phyloP scores from a whole-genome alignment of 306 rosid genomes.

The Vicia sativa region DNA sequence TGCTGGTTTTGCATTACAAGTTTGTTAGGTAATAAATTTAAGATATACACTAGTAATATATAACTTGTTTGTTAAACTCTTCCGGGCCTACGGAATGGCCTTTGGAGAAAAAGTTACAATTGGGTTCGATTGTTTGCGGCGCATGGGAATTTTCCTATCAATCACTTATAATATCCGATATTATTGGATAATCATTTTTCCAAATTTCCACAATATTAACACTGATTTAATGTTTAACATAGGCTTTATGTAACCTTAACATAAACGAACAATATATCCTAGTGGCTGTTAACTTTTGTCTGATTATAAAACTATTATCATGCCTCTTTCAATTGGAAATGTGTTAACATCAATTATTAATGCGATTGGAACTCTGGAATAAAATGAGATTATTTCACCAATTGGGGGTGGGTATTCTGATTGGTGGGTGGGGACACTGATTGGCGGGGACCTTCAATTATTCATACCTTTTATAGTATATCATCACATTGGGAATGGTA shows the following conservation, averaged over 20 bases:
- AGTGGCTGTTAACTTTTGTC: not conserved
- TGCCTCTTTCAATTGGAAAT: constrained; percentile 6
- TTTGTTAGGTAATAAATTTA: too few relatives aligned
- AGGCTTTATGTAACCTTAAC: not conserved
- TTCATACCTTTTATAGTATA: constrained; percentile 6
- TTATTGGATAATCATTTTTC: too few relatives aligned
- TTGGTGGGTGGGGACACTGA: not conserved
- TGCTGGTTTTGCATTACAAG: too few relatives aligned
- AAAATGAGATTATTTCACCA: constrained; percentile 19
- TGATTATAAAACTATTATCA: constrained; percentile 7
- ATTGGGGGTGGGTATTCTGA: not conserved
- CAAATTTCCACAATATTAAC: not conserved
- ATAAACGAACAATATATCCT: not conserved
- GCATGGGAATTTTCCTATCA: too few relatives aligned
- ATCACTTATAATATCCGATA: too few relatives aligned
- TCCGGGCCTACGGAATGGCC: too few relatives aligned
- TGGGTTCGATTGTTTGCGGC: too few relatives aligned
- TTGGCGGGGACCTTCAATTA: constrained; percentile 23
- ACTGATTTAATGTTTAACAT: not conserved
- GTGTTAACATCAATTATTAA: constrained; percentile 14
- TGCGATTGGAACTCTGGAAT: constrained; percentile 6
- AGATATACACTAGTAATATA: too few relatives aligned
- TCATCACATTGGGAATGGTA: constrained; percentile 11
- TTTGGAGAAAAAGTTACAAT: too few relatives aligned
- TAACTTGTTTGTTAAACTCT: too few relatives aligned